Evolutionary conservation across 192 early-diverging fungal genomes (phyloP).

Genomic region (Rhizoclosmatium globosum): DNA sequence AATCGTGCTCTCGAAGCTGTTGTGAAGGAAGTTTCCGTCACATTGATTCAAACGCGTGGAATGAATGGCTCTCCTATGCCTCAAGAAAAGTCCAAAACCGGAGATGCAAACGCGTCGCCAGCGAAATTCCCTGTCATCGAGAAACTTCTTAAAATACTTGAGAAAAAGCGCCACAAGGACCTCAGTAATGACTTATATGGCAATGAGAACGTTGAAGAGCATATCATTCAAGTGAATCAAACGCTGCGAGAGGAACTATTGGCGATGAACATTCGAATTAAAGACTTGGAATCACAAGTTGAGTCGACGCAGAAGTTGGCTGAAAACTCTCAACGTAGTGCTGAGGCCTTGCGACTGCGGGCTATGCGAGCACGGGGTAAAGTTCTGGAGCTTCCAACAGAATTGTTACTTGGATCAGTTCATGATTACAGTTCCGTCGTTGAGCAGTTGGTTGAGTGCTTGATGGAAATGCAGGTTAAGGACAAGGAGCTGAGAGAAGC

Average conservation of each 20-base stretch:
- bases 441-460: constrained; percentile 55
- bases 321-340: constrained; percentile 19
- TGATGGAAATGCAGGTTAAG: constrained; percentile 48
- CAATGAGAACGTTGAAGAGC: constrained; percentile 19
- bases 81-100: not conserved
- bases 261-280: constrained; percentile 11
- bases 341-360: constrained; percentile 29
- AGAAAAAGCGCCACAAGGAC: constrained; percentile 37
- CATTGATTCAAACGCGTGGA: constrained; percentile 37
- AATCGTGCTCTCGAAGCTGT: constrained; percentile 48
- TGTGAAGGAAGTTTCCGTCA: constrained; percentile 53
- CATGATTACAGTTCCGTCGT: constrained; percentile 49
- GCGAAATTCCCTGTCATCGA: constrained; percentile 40
- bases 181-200: constrained; percentile 25
- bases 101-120: too few relatives aligned
- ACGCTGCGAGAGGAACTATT: constrained; percentile 36
- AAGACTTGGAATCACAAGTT: constrained; percentile 18
- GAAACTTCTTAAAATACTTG: constrained; percentile 42
- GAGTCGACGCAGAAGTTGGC: constrained; percentile 17
- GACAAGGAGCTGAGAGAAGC: constrained; percentile 39
- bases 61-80: not conserved
- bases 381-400: constrained; percentile 43
- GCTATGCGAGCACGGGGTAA: constrained; percentile 35
- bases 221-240: constrained; percentile 29
- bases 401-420: constrained; percentile 35